A percentile compares a stretch with the other conserved stretches of the same genome.
These are phyloP conservation scores for Danielozyma ontarioensis DNA, from an alignment of 805 yeast species.

Conservation along the genomic window DNA sequence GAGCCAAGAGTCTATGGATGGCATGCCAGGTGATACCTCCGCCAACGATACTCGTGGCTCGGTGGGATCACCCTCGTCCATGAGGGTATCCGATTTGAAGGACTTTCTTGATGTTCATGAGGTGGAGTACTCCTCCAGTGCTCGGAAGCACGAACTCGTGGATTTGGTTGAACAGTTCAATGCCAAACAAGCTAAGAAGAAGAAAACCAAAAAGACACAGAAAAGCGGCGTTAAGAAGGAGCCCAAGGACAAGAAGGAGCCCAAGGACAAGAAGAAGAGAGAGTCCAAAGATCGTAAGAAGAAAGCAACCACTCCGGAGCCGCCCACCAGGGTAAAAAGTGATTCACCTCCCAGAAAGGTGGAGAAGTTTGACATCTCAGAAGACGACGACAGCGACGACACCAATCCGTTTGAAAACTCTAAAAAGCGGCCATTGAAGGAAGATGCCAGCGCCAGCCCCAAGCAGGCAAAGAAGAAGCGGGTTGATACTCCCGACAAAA, in stretches of 20 bases:
- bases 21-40: too few species aligned
- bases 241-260: constrained; percentile 2
- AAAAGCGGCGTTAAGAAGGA: constrained; percentile 2
- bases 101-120: constrained; percentile 57
- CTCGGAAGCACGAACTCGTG: constrained; percentile 65
- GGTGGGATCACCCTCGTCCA: constrained; percentile 52
- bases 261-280: constrained; percentile 5
- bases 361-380: too few species aligned
- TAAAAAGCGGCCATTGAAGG: too few species aligned
- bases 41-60: too few species aligned
- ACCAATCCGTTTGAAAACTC: too few species aligned
- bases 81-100: constrained; percentile 68
- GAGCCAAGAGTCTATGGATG: neutral
- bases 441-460: too few species aligned
- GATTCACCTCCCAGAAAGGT: too few species aligned
- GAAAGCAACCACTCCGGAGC: constrained; percentile 3
- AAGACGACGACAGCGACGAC: neutral
- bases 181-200: constrained; percentile 1
- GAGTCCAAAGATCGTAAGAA: constrained; percentile 1
- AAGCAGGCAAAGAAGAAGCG: constrained; percentile 3
- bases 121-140: constrained; percentile 54
- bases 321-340: constrained; percentile 1
- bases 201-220: constrained; percentile 1
- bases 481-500: constrained; percentile 10
- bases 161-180: constrained; percentile 44